A percentile compares a stretch with the other conserved stretches of the same genome.
These are phyloP conservation scores for Microdochium paspali DNA, from an alignment of 2,329 filamentous ascomycete species.

Conservation along the genomic window DNA sequence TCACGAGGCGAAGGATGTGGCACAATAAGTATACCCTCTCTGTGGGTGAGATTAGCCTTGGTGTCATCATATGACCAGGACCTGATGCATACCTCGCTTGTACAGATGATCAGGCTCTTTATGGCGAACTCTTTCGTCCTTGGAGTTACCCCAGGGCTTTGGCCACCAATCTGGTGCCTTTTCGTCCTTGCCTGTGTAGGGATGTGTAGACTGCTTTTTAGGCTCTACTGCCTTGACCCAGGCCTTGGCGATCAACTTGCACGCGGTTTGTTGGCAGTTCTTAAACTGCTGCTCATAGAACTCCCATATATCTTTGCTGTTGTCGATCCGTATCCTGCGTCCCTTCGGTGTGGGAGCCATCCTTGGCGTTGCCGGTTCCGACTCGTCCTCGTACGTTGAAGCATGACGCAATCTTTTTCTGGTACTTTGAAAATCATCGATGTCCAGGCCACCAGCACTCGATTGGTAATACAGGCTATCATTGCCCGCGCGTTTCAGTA, in stretches of 20 bases:
- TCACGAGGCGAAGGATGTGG: slow-evolving; percentile 50
- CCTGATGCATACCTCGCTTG: slow-evolving; percentile 45
- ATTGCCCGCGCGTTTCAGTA: neutral
- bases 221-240: slow-evolving; percentile 70
- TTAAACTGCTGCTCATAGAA: slow-evolving; percentile 56
- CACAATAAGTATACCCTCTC: slow-evolving; percentile 50
- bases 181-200: slow-evolving; percentile 57
- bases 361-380: slow-evolving; percentile 24
- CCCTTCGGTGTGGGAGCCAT: slow-evolving; percentile 29
- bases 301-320: slow-evolving; percentile 42
- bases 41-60: slow-evolving; percentile 16
- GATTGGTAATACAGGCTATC: neutral
- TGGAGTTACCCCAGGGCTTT: slow-evolving; percentile 37
- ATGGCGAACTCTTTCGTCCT: slow-evolving; percentile 50
- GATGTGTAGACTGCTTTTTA: slow-evolving; percentile 67
- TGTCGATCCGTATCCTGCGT: slow-evolving; percentile 39
- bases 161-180: slow-evolving; percentile 62
- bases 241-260: slow-evolving; percentile 64
- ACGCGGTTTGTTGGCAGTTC: slow-evolving; percentile 59
- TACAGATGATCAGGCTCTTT: slow-evolving; percentile 67
- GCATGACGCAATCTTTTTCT: slow-evolving; percentile 24
- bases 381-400: slow-evolving; percentile 19
- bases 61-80: too few species aligned
- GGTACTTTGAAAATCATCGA: slow-evolving; percentile 18
- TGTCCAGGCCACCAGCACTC: slow-evolving; percentile 13